Conservation (phyloP, 2,329 filamentous ascomycete genomes). For the Biscogniauxia sp. region DNA sequence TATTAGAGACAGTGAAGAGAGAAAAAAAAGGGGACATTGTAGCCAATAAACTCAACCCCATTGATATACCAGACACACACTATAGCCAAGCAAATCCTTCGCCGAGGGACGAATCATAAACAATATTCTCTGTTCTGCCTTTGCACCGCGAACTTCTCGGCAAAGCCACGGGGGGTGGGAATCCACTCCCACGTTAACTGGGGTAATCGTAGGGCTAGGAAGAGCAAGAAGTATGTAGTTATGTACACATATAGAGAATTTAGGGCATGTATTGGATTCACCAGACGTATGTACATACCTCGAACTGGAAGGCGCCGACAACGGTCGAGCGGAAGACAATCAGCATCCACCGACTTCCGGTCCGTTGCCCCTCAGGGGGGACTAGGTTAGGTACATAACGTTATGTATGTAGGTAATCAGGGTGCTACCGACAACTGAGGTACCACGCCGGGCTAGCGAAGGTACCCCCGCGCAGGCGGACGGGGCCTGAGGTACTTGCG, state of each 20-base stretch:
- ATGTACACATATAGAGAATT: no score
- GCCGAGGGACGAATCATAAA: background rate
- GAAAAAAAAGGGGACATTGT: background rate
- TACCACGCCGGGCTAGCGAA: background rate
- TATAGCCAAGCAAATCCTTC: background rate
- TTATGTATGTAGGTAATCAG: slow-evolving; percentile 5
- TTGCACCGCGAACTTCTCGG: background rate
- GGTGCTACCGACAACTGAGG: slow-evolving; percentile 3
- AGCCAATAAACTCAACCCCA: background rate
- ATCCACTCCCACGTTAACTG: background rate
- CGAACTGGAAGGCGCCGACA: slow-evolving; percentile 9
- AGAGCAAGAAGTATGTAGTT: background rate
- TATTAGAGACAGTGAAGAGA: no score
- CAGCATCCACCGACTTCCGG: slow-evolving; percentile 15
- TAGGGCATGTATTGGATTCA: no score
- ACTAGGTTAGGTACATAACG: no score
- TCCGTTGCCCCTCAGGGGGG: slow-evolving; percentile 5
- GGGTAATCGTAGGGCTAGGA: background rate
- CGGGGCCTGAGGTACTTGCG: background rate
- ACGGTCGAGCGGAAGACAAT: slow-evolving; percentile 28
- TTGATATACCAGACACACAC: background rate
- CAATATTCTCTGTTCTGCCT: background rate
- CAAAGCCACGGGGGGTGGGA: background rate
- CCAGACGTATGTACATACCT: background rate
- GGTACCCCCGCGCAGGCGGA: background rate